Base-by-base conservation (phyloP, 2,329 filamentous ascomycete genomes). In the Colletotrichum liaoningense region DNA sequence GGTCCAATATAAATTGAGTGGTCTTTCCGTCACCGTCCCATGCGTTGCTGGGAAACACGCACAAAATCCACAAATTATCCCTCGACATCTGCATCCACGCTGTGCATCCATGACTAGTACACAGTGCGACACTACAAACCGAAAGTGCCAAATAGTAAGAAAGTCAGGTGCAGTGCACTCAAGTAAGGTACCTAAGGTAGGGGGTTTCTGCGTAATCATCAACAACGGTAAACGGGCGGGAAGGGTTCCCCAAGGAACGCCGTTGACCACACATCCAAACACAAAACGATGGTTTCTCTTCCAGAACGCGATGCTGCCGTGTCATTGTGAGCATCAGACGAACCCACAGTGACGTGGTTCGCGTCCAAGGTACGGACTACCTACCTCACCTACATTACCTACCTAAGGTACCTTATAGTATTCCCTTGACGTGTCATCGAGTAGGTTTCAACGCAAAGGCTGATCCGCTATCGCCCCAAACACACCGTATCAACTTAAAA, bases 21-120 rank as follows among this genome's bases (percentile, higher is more conserved):
- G 35, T 6, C 24, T 58, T 59, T 57, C 67, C 59, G 59, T 69
- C 67, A 49, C 54, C 60, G 54, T 59, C 59, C 35, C 58, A 59
- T 64, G 60, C 70, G 67, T 73, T 73, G 67, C 67, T 70, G 46
- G 67, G 70, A 69, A 62, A 70, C 56, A 72, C 11, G 69, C 69
- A 69, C 58, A 64, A 64, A 42, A 69, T 64, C 65, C 69, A 72
- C 58, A 69, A 69, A 69, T 54, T 55, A 64, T 64, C 67, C 69
- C 59, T 59, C 69, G 46, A 33, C 30, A 55, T 54, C 26, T 56
- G 63, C 57, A 63, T 67, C 55, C 49, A 33, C 52, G 49, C 65
- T 58, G 69, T 52, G 54, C 55, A 63, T 58, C 65, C 65, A 69
- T 72, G 69, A 69, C 69, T 64, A 69, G 65, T 54, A 7, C 14